Conservation (phyloP, 768 basidiomycete species). For the Mycena leptocephala region DNA sequence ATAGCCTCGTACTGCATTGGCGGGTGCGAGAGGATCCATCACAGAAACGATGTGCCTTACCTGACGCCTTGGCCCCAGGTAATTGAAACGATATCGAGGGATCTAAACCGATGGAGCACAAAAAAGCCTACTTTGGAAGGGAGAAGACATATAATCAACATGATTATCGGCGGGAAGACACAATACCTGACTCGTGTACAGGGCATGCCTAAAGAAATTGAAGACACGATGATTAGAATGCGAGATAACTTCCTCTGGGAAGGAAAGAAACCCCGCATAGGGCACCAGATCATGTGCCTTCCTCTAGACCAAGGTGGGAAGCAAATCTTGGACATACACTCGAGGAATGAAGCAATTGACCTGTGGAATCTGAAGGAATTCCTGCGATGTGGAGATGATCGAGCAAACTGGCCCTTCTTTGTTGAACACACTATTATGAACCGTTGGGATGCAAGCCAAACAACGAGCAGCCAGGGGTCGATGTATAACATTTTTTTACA, state of each 20-base stretch:
- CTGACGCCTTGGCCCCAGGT: not conserved
- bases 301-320: not conserved
- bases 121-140: conserved; percentile 33
- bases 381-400: not conserved
- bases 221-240: not conserved
- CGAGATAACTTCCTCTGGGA: not conserved
- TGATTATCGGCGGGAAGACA: conserved; percentile 39
- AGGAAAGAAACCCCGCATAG: conserved; percentile 17
- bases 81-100: not conserved
- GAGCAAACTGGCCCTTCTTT: not conserved
- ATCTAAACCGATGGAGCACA: not conserved
- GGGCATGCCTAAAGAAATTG: conserved; percentile 39
- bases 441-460: not conserved
- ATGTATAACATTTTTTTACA: not conserved
- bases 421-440: not conserved
- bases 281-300: conserved; percentile 8
- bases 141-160: conserved; percentile 35
- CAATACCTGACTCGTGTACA: conserved; percentile 45
- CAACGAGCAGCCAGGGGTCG: not conserved
- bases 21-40: too few relatives aligned
- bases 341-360: not conserved
- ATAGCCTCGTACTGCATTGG: too few relatives aligned
- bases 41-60: not conserved
- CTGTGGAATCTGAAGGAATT: not conserved
- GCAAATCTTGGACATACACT: too few relatives aligned